Conservation (phyloP, 2,329 filamentous ascomycete genomes). For the Clonostachys solani region DNA sequence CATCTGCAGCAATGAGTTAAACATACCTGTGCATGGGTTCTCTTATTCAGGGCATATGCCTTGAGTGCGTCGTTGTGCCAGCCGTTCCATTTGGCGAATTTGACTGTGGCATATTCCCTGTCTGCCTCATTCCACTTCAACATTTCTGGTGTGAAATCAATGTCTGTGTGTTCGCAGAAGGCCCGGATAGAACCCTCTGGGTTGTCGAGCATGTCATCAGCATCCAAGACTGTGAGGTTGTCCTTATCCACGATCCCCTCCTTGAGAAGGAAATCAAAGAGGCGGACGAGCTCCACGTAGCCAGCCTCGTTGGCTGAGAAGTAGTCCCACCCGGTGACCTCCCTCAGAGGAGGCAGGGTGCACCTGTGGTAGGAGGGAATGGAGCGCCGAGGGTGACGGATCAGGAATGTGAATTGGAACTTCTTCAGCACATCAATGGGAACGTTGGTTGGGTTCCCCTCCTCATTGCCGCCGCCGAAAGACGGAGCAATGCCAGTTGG, state of each 20-base stretch:
- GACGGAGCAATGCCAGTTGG: conserved; percentile 72
- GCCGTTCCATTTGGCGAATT: conserved; percentile 95
- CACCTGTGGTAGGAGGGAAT: conserved; percentile 95
- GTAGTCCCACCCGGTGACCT: conserved; percentile 78
- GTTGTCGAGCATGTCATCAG: conserved; percentile 87
- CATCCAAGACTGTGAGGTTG: conserved; percentile 82
- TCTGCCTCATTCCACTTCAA: conserved; percentile 78
- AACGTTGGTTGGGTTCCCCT: conserved; percentile 79
- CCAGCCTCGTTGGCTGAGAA: conserved; percentile 89
- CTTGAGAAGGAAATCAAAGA: conserved; percentile 80
- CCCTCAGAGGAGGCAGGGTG: conserved; percentile 80
- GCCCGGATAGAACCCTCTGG: conserved; percentile 70
- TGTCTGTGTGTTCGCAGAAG: conserved; percentile 77
- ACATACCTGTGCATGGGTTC: conserved; percentile 55
- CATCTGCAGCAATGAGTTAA: not conserved
- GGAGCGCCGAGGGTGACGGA: conserved; percentile 87
- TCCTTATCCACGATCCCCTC: conserved; percentile 67
- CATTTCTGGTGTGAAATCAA: conserved; percentile 75
- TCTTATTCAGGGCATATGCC: conserved; percentile 70
- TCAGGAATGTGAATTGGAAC: conserved; percentile 95
- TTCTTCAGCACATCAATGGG: conserved; percentile 68
- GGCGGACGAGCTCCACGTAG: conserved; percentile 78
- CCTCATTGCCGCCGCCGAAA: conserved; percentile 62
- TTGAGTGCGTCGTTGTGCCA: conserved; percentile 95
- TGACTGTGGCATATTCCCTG: conserved; percentile 65